Conservation (phyloP, 2,329 filamentous ascomycete species). For the Dactylellina sp. region DNA sequence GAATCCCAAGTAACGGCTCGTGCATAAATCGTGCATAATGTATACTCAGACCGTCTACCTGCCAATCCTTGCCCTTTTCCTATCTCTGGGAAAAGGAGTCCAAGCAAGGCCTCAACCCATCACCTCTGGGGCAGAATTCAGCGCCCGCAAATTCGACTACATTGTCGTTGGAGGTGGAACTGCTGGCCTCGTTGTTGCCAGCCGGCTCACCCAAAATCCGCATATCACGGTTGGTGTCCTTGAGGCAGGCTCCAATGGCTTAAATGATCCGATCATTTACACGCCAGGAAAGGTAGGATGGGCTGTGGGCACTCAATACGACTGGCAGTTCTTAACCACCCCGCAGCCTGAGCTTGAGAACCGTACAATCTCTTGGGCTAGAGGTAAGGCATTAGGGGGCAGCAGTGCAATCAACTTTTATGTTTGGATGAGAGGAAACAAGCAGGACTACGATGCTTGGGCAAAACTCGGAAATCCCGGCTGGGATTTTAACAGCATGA, state of each 20-base stretch:
- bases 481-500: conserved; percentile 70
- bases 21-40: conserved; percentile 24
- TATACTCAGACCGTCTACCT: conserved; percentile 32
- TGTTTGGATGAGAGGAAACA: conserved; percentile 64
- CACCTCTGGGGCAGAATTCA: conserved; percentile 17
- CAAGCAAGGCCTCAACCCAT: not conserved
- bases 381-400: conserved; percentile 62
- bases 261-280: conserved; percentile 39
- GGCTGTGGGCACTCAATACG: conserved; percentile 30
- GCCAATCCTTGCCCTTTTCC: conserved; percentile 42
- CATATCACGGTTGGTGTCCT: conserved; percentile 44
- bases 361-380: conserved; percentile 24
- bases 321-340: conserved; percentile 43
- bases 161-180: conserved; percentile 68
- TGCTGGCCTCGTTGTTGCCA: conserved; percentile 67
- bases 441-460: conserved; percentile 70
- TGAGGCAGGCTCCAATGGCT: conserved; percentile 34
- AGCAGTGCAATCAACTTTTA: conserved; percentile 62
- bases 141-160: conserved; percentile 64
- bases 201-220: conserved; percentile 62
- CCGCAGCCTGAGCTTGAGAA: conserved; percentile 22
- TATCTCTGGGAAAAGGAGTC: conserved; percentile 23
- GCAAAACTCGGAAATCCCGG: conserved; percentile 70
- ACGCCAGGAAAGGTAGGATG: conserved; percentile 41
- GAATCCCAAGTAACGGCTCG: conserved; percentile 20